Evolutionary conservation across 2,329 filamentous ascomycete genomes (phyloP), one percentile per base, ranked within the genome.

Genomic region (Ceratocystis colombiana): DNA sequence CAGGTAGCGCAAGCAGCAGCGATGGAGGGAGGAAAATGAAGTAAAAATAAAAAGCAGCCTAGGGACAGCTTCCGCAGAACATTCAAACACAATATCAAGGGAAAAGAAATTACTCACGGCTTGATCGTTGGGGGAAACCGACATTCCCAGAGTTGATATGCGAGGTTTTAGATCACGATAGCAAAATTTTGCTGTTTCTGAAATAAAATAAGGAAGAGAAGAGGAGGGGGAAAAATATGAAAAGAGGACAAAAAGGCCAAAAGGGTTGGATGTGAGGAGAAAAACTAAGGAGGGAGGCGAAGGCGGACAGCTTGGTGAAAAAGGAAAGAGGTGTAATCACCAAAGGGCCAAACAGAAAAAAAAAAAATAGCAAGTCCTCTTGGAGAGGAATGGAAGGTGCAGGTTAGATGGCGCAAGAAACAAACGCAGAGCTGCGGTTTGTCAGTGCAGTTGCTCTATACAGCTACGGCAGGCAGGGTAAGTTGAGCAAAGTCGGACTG

Each of bases 321-420:
- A 59, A 28, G 61, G 61, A 48, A 33, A 64, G 44, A 64, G 22
- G 28, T 25, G 44, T 44, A 48, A 64, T 62, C 22, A n/a, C 33
- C 59, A 44, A 41, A 41, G 10, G 57, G 8, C 22, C 15, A 8
- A 37, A 61, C 8, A 41, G n/a, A 45, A 45, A 17, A 61, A 61
- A 61, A 22, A 22, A 44, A 45, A 41, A 41, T 3, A 3, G 37
- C 37, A 41, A 41, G 37, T 41, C 10, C 33, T n/a, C 25, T 61
- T 61, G 55, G 55, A 61, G 59, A 33, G 22, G 25, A 48, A 37
- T 37, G 44, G 41, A 33, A 59, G 61, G 28, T 64, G 44, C 61
- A 53, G 25, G 25, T 64, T 41, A 20, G 61, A 30, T 45, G 55
- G 55, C 30, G 55, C 55, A 59, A 37, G 28, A 53, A 41, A 30